Conservation (phyloP, 2,329 filamentous ascomycete genomes). For the Thermothelomyces thermophilus region DNA sequence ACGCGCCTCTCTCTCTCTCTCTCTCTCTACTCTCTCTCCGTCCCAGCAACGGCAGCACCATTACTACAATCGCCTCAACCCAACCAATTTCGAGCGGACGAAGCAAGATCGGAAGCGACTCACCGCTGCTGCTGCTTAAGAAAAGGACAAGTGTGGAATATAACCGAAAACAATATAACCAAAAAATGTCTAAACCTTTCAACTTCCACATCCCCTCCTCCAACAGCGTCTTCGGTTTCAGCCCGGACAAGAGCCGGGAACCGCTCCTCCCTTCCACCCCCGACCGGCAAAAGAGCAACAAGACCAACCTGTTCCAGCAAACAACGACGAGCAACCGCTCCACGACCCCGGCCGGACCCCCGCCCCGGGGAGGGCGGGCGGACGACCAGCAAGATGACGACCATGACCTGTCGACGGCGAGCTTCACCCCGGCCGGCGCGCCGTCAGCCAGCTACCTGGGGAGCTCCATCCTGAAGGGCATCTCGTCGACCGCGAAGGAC, state of each 20-base stretch:
- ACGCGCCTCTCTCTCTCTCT: neutral
- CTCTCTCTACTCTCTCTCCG: neutral
- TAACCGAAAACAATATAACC: neutral
- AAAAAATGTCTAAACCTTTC: slow-evolving; percentile 10
- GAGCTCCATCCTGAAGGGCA: slow-evolving; percentile 45
- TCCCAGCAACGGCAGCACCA: neutral
- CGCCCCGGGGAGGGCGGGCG: slow-evolving; percentile 25
- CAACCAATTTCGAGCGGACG: neutral
- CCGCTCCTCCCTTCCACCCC: slow-evolving; percentile 12
- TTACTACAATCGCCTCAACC: neutral
- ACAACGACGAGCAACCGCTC: slow-evolving; percentile 2
- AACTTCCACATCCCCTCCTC: slow-evolving; percentile 2
- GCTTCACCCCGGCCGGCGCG: slow-evolving; percentile 51
- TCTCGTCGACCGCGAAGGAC: slow-evolving; percentile 7
- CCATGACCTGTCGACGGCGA: slow-evolving; percentile 46
- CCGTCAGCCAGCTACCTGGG: slow-evolving; percentile 49
- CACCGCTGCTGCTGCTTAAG: neutral
- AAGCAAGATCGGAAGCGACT: neutral
- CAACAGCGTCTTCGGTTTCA: neutral
- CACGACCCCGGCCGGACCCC: slow-evolving; percentile 9
- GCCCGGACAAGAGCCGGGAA: neutral
- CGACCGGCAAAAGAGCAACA: neutral
- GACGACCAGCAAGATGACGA: slow-evolving; percentile 32
- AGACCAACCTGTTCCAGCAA: neutral
- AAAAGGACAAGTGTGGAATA: neutral